Conservation (phyloP, 306 rosid genomes). For the Astragalus glycyphyllos region DNA sequence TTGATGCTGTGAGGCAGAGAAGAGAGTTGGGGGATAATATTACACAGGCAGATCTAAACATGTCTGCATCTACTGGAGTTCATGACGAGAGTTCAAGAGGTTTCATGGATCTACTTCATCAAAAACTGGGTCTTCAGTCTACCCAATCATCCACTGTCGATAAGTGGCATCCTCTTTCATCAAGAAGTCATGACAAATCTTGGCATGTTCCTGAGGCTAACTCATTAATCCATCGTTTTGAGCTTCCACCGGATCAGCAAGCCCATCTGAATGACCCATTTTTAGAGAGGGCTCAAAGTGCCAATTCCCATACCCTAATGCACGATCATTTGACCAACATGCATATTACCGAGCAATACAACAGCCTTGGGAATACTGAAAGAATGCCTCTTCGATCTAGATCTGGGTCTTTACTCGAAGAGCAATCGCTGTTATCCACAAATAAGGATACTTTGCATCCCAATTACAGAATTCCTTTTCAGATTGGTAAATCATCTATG, state of each 20-base stretch:
- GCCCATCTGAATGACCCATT: constrained; percentile 50
- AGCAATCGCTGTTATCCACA: constrained; percentile 49
- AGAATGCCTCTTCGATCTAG: constrained; percentile 55
- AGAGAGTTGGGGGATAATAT: constrained; percentile 50
- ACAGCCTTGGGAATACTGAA: constrained; percentile 50
- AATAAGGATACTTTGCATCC: constrained; percentile 52
- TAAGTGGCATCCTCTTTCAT: constrained; percentile 58
- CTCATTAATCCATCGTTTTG: constrained; percentile 55
- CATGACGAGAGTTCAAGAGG: constrained; percentile 56
- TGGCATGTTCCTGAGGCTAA: constrained; percentile 54
- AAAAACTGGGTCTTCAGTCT: constrained; percentile 54
- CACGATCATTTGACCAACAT: constrained; percentile 53
- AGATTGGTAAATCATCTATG: constrained; percentile 51
- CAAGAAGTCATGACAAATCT: constrained; percentile 53
- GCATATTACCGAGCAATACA: constrained; percentile 54
- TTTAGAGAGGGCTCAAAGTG: constrained; percentile 48
- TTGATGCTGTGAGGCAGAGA: constrained; percentile 55
- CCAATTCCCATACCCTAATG: constrained; percentile 50
- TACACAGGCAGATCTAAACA: constrained; percentile 50
- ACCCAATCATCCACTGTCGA: constrained; percentile 52
- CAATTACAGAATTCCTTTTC: constrained; percentile 53
- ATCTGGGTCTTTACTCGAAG: constrained; percentile 58
- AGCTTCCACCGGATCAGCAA: constrained; percentile 58
- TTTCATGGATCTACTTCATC: constrained; percentile 59
- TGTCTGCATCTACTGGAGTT: constrained; percentile 50